These are phyloP conservation scores for Lyophyllum atratum DNA, from an alignment of 768 basidiomycete genomes.

Conservation along the genomic window DNA sequence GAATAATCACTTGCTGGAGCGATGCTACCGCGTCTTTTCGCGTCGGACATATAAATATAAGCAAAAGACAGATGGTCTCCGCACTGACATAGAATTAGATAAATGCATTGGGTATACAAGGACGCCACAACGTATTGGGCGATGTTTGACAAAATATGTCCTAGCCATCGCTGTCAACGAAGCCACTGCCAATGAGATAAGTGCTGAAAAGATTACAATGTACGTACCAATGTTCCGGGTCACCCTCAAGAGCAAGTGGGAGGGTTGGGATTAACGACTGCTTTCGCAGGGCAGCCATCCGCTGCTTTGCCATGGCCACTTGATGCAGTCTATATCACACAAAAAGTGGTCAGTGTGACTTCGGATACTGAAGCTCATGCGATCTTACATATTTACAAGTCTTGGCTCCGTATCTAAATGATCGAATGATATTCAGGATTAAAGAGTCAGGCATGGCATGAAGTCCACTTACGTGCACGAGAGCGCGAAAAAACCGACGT, in stretches of 20 bases:
- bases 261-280: background rate
- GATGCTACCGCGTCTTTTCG: no score
- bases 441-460: background rate
- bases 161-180: background rate
- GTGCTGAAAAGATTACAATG: background rate
- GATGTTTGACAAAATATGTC: background rate
- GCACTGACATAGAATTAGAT: background rate
- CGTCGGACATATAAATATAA: no score
- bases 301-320: background rate
- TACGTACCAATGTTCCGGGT: background rate
- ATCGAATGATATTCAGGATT: background rate
- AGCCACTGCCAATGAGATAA: background rate
- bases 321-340: background rate
- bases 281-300: background rate
- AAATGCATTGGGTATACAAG: background rate
- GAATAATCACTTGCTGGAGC: no score
- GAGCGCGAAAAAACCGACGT: background rate
- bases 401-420: background rate
- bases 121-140: background rate
- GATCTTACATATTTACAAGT: constrained; percentile 3
- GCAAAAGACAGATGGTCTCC: background rate
- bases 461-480: constrained; percentile 3
- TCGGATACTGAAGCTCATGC: background rate
- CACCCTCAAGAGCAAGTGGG: background rate
- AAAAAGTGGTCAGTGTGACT: background rate